Evolutionary conservation across 352 stramenopile genomes (phyloP).

Genomic region (Phytophthora brassicae): DNA sequence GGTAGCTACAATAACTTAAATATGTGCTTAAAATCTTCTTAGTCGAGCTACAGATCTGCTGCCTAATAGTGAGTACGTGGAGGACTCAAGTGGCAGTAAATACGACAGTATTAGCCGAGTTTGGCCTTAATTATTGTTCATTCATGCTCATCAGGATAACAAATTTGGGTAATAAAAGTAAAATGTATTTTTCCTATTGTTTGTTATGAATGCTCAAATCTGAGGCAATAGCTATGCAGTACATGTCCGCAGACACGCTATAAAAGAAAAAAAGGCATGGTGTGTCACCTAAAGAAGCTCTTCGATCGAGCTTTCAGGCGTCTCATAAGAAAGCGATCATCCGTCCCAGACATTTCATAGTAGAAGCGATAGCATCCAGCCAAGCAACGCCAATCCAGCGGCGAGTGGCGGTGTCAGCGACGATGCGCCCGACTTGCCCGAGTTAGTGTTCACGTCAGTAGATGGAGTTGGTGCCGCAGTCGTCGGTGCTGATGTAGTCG

Average conservation of each 20-base stretch:
- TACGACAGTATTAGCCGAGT: too few species aligned
- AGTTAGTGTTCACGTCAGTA: background rate
- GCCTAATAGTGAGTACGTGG: too few species aligned
- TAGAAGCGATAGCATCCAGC: background rate
- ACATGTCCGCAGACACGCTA: background rate
- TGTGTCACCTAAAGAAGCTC: background rate
- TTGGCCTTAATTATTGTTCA: too few species aligned
- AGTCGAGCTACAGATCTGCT: too few species aligned
- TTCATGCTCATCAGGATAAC: too few species aligned
- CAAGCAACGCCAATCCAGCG: background rate
- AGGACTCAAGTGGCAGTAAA: too few species aligned
- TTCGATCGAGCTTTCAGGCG: background rate
- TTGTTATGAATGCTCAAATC: background rate
- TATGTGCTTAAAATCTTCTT: too few species aligned
- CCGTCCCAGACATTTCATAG: background rate
- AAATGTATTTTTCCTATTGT: background rate
- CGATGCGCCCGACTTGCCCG: background rate
- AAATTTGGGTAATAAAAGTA: too few species aligned
- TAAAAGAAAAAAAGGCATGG: background rate
- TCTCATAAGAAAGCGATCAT: background rate
- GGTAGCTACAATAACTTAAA: background rate
- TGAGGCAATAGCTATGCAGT: background rate
- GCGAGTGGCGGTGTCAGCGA: background rate
- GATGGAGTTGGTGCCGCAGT: background rate
- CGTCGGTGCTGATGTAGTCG: background rate